Evolutionary conservation across 257 asterid genomes (phyloP).

Genomic region (Solanum medicagineum): DNA sequence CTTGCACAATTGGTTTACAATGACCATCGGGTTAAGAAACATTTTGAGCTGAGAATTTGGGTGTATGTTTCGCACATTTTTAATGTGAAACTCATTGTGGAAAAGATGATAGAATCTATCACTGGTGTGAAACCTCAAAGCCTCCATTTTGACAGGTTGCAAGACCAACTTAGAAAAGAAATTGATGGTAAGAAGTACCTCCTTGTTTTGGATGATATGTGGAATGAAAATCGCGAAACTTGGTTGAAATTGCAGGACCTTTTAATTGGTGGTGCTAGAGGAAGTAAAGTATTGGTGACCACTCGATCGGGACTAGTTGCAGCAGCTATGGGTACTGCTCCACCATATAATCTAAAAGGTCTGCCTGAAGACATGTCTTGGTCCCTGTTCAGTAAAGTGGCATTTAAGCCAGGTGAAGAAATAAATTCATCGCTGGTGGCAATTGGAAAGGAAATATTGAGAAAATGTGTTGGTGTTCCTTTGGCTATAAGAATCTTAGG

Average conservation of each 20-base stretch:
- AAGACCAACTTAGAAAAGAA: neutral
- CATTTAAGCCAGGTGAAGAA: constrained; percentile 6
- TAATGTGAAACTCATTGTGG: neutral
- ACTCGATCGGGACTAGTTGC: constrained; percentile 7
- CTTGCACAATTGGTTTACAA: constrained; percentile 6
- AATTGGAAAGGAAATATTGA: constrained; percentile 11
- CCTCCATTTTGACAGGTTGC: neutral
- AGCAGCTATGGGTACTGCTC: neutral
- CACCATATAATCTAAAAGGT: neutral
- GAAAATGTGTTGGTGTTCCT: constrained; percentile 13
- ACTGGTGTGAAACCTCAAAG: neutral
- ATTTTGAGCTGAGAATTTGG: constrained; percentile 7
- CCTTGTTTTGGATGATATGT: constrained; percentile 3
- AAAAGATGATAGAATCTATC: neutral
- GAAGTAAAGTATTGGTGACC: constrained; percentile 10
- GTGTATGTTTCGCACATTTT: constrained; percentile 3
- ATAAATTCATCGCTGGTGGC: neutral
- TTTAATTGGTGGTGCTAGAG: neutral
- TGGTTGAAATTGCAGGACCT: constrained; percentile 10
- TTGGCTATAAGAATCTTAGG: constrained; percentile 9
- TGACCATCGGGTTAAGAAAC: neutral
- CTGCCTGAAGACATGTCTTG: constrained; percentile 3
- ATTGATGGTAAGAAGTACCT: neutral
- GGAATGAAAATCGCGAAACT: constrained; percentile 9
- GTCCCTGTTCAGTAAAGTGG: constrained; percentile 6